Conservation (phyloP, 768 basidiomycete genomes). For the Tulasnella sp. region DNA sequence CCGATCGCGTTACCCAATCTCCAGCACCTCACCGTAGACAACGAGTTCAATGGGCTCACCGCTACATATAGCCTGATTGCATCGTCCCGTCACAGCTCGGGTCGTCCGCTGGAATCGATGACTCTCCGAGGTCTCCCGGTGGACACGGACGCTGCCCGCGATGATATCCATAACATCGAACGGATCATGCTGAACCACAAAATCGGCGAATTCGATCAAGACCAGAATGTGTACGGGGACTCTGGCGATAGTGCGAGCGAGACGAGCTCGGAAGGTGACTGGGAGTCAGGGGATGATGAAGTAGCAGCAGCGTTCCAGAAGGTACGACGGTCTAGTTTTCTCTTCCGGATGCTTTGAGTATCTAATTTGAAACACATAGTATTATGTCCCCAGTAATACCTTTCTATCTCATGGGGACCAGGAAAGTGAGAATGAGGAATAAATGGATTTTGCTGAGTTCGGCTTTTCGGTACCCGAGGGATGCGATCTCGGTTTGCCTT, state of each 20-base stretch:
- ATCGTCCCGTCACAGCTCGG: background rate
- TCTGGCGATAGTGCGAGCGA: background rate
- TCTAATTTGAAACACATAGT: too few species aligned
- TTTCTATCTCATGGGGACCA: too few species aligned
- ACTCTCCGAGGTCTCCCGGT: background rate
- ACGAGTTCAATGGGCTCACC: background rate
- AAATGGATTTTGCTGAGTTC: too few species aligned
- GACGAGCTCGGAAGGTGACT: background rate
- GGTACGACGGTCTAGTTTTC: too few species aligned
- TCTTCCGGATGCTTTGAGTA: too few species aligned
- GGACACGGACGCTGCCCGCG: background rate
- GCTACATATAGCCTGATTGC: background rate
- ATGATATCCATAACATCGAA: background rate
- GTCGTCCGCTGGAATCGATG: background rate
- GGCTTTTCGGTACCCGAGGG: too few species aligned
- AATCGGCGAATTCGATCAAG: background rate
- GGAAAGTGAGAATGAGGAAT: too few species aligned
- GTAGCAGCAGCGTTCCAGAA: background rate
- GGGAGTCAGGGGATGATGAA: background rate
- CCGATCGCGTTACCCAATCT: too few species aligned
- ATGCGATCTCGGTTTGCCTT: too few species aligned
- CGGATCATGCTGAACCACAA: background rate
- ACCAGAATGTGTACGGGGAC: background rate
- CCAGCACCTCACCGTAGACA: background rate
- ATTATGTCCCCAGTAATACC: too few species aligned